Evolutionary conservation across 257 asterid species (phyloP), one percentile per base, ranked within the genome.

Genomic region (Nyctanthes arbortristis): DNA sequence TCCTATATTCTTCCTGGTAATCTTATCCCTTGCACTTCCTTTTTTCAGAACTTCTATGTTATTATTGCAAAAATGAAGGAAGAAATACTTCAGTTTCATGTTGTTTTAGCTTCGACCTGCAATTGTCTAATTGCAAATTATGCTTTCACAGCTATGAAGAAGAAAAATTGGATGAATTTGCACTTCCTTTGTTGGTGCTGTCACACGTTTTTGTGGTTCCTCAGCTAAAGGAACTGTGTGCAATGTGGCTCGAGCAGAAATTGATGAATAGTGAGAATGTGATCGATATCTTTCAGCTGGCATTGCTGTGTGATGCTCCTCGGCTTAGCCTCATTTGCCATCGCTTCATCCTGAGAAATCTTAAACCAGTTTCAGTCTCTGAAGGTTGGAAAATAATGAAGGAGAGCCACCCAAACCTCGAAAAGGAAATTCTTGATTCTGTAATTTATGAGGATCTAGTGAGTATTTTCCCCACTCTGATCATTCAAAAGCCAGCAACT

Each of bases 341-440:
- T 61, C 89, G 90, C 11, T 86, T 86, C 83, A 83, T 89, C 73
- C 49, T 76, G 31, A 67, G 81, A 9, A 84, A 87, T 74, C 14
- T 85, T 56, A 91, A 93, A 77, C 85, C 91, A 1, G 89, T 91
- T 40, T 71, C 83, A 4, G 87, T 81, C 12, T 76, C 95, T 0
- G 93, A 87, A 10, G 97, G 93, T 39, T 93, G 99, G 99, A 82
- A 30, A 16, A 86, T 73, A 68, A 93, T 93, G 99, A 89, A 81
- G 77, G 73, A 78, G 75, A 93, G 97, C 80, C 99, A 93, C 66
- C 97, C 96, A 0, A 66, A 81, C 27, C 87, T 93, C 10, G 97
- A 91, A 63, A 84, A 74, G 72, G 87, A 86, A 72, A 72, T 91
- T 22, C 63, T 80, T 40, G 72, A 65, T 22, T 84, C 99, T 47